Conservation (phyloP, 257 asterid species). For the Solanum commersonii region DNA sequence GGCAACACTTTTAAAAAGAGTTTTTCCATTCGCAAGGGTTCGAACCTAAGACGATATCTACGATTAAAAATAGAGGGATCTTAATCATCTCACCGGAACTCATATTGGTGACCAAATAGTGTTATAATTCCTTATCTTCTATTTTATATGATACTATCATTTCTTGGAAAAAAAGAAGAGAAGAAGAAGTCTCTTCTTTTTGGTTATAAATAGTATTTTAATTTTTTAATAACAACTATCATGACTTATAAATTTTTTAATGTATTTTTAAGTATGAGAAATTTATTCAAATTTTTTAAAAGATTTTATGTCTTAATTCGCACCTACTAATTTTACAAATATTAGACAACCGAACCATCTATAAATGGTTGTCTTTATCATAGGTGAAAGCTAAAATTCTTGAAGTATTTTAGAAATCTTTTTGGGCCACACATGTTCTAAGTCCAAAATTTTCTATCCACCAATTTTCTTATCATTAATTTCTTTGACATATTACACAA, state of each 20-base stretch:
- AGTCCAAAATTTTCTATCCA: not conserved
- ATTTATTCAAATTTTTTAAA: no score
- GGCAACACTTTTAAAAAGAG: fast-evolving
- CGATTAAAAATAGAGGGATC: not conserved
- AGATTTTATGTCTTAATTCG: no score
- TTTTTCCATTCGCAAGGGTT: not conserved
- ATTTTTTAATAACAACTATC: not conserved
- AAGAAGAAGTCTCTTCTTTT: not conserved
- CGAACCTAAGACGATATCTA: not conserved
- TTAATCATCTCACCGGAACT: not conserved
- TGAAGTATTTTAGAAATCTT: not conserved
- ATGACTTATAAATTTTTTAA: not conserved
- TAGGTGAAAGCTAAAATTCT: not conserved
- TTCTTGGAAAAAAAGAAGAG: not conserved
- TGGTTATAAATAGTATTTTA: not conserved
- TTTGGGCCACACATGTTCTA: not conserved
- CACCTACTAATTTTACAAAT: not conserved
- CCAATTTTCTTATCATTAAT: not conserved
- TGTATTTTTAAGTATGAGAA: not conserved
- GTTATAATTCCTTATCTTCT: not conserved
- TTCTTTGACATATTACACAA: not conserved
- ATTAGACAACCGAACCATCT: not conserved
- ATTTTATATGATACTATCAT: not conserved
- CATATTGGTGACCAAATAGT: not conserved
- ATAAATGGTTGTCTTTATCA: not conserved